phyloP scores from a whole-genome alignment of 805 yeast genomes.

The Zygotorulaspora danielsina region DNA sequence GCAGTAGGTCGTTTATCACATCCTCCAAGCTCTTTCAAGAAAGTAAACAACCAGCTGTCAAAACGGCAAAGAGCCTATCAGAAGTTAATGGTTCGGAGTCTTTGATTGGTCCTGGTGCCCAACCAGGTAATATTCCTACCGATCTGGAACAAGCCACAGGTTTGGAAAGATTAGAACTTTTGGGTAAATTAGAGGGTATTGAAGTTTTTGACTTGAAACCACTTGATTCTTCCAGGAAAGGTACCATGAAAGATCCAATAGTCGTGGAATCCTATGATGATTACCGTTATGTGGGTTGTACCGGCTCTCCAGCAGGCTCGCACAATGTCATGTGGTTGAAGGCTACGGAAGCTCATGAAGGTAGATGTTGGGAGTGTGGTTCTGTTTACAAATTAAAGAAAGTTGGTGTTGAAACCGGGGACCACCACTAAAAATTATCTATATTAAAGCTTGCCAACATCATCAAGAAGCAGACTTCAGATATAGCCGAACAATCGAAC shows the following conservation, averaged over 20 bases:
- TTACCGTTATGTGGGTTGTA: slow-evolving; percentile 94
- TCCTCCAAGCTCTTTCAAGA: slow-evolving; percentile 32
- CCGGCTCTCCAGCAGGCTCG: slow-evolving; percentile 91
- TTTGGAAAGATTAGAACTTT: slow-evolving; percentile 90
- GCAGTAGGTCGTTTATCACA: slow-evolving; percentile 20
- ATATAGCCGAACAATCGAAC: not conserved
- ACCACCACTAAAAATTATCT: slow-evolving; percentile 38
- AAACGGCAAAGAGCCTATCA: slow-evolving; percentile 62
- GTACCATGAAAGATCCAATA: slow-evolving; percentile 88
- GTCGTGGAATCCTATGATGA: slow-evolving; percentile 86
- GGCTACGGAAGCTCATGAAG: slow-evolving; percentile 75
- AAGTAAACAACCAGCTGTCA: slow-evolving; percentile 41
- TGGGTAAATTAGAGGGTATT: slow-evolving; percentile 93
- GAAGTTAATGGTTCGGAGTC: slow-evolving; percentile 77
- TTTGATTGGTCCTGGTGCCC: slow-evolving; percentile 89
- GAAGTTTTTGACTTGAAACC: slow-evolving; percentile 89
- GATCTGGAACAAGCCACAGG: slow-evolving; percentile 97
- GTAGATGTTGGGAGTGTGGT: slow-evolving; percentile 99
- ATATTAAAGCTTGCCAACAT: too few relatives aligned
- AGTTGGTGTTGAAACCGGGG: slow-evolving; percentile 73
- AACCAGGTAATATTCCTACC: slow-evolving; percentile 80
- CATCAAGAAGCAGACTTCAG: not conserved
- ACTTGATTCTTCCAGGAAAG: slow-evolving; percentile 80
- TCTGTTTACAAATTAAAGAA: slow-evolving; percentile 84
- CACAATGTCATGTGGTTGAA: slow-evolving; percentile 90